Evolutionary conservation across 2,329 filamentous ascomycete genomes (phyloP).

Genomic region (Byssochlamys sp.): DNA sequence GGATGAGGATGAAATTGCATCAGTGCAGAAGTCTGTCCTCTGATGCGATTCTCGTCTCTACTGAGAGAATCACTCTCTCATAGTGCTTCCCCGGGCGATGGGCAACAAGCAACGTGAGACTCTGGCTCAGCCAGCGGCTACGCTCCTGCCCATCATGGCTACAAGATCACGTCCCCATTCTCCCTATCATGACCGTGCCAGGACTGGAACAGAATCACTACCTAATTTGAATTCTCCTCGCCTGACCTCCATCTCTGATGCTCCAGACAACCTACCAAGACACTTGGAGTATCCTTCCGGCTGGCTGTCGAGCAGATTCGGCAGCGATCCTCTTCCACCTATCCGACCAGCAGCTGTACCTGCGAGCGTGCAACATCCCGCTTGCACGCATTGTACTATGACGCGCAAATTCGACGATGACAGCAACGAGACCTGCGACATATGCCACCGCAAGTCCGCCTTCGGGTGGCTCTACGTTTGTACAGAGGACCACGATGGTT

Average conservation of each 20-base stretch:
- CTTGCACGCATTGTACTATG: conserved; percentile 62
- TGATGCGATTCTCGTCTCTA: not conserved
- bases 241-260: not conserved
- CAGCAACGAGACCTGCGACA: conserved; percentile 45
- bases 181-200: not conserved
- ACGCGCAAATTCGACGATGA: conserved; percentile 48
- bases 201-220: not conserved
- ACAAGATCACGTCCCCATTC: not conserved
- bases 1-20: not conserved
- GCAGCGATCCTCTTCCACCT: not conserved
- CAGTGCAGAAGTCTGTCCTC: not conserved
- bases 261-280: not conserved
- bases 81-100: not conserved
- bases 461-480: conserved; percentile 69
- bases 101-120: not conserved
- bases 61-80: not conserved
- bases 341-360: not conserved
- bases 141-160: not conserved
- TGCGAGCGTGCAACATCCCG: conserved; percentile 7
- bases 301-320: not conserved
- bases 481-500: conserved; percentile 50
- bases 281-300: not conserved
- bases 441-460: conserved; percentile 47
- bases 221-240: not conserved
- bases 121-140: not conserved